These are phyloP conservation scores for Pilatotrama ljubarskyi DNA, from an alignment of 768 basidiomycete genomes.

Conservation along the genomic window DNA sequence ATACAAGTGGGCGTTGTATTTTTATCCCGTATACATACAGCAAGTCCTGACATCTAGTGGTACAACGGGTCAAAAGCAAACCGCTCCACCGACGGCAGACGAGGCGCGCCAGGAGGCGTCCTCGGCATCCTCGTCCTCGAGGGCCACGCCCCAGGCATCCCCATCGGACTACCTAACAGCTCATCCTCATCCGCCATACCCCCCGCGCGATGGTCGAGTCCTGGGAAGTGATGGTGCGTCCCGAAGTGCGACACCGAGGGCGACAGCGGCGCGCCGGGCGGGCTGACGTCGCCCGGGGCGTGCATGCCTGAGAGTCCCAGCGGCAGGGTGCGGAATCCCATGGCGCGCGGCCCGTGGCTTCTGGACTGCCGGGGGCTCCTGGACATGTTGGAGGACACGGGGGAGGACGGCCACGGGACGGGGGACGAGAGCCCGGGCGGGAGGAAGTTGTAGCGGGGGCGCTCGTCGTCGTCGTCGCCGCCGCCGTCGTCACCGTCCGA, in stretches of 20 bases:
- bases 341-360: not conserved
- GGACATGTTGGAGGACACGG: not conserved
- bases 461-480: not conserved
- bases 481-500: not conserved
- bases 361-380: not conserved
- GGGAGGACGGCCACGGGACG: not conserved
- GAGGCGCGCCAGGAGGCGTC: slow-evolving; percentile 7
- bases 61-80: slow-evolving; percentile 13
- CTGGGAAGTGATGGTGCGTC: slow-evolving; percentile 1
- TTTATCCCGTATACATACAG: too few species aligned
- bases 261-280: not conserved
- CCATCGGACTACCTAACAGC: not conserved
- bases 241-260: slow-evolving; percentile 7
- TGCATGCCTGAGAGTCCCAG: not conserved
- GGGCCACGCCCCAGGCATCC: not conserved
- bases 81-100: slow-evolving; percentile 5
- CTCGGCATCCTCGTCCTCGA: not conserved
- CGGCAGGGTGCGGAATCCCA: slow-evolving; percentile 4
- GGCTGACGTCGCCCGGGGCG: not conserved
- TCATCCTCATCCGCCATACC: not conserved
- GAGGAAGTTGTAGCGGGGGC: slow-evolving; percentile 6
- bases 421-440: slow-evolving; percentile 15
- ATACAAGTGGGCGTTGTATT: too few species aligned
- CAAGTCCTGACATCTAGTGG: not conserved
- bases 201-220: slow-evolving; percentile 4